These are phyloP conservation scores for Ustilago curta DNA, from an alignment of 1,284 basidiomycete genomes.

Conservation along the genomic window DNA sequence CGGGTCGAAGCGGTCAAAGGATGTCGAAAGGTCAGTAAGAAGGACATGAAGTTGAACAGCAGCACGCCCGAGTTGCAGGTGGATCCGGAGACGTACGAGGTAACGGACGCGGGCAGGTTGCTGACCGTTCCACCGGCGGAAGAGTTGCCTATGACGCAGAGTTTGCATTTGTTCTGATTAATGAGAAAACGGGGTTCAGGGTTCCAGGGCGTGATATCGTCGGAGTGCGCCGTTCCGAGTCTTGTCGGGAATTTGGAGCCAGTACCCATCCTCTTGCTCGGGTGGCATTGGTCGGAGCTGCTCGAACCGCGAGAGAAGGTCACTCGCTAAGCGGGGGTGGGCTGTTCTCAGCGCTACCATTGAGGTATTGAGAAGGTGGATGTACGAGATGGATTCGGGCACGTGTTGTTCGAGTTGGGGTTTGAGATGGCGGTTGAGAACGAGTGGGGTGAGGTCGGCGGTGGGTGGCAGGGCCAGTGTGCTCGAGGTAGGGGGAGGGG, in stretches of 20 bases:
- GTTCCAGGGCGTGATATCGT: conserved; percentile 4
- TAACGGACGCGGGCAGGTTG: conserved; percentile 54
- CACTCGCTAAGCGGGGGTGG: conserved; percentile 7
- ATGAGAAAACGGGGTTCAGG: not conserved
- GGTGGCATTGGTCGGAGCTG: conserved; percentile 14
- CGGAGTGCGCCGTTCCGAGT: conserved; percentile 13
- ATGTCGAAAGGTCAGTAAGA: conserved; percentile 83
- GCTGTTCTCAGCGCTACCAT: conserved; percentile 20
- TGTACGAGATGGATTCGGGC: conserved; percentile 36
- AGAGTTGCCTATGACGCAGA: conserved; percentile 58
- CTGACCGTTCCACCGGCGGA: conserved; percentile 61
- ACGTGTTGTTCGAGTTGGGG: conserved; percentile 33
- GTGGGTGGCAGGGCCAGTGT: too few relatives aligned
- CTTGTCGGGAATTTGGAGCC: conserved; percentile 22
- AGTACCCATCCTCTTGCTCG: conserved; percentile 22
- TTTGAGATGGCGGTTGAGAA: conserved; percentile 29
- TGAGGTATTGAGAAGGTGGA: conserved; percentile 9
- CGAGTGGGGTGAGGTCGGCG: conserved; percentile 9
- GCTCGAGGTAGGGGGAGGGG: too few relatives aligned
- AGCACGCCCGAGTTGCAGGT: conserved; percentile 84
- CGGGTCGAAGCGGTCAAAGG: conserved; percentile 79
- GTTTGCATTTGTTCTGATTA: conserved; percentile 29
- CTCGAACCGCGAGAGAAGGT: not conserved
- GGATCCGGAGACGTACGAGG: conserved; percentile 83
- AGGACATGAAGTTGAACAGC: conserved; percentile 93